phyloP scores from a whole-genome alignment of 352 stramenopile species.

The Phytophthora quininea region DNA sequence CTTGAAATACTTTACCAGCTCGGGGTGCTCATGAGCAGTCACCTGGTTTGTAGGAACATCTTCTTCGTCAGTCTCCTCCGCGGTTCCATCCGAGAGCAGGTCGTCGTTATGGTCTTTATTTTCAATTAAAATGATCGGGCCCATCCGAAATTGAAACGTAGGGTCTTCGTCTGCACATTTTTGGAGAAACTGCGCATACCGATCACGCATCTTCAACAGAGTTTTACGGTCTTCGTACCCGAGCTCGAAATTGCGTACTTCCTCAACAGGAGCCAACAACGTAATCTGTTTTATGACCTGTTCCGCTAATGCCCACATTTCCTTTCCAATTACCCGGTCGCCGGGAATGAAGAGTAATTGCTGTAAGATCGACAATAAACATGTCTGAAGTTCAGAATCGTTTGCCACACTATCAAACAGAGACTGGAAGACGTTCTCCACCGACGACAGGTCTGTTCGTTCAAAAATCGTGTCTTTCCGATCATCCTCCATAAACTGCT shows the following conservation, averaged over 20 bases:
- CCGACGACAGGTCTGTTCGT: conserved; percentile 71
- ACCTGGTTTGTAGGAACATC: conserved; percentile 39
- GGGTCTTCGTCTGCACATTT: conserved; percentile 74
- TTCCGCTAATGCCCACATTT: conserved; percentile 86
- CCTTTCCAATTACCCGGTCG: conserved; percentile 83
- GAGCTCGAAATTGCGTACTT: conserved; percentile 80
- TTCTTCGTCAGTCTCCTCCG: conserved; percentile 74
- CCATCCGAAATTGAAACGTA: conserved; percentile 71
- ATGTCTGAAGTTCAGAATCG: conserved; percentile 70
- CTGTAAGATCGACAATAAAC: conserved; percentile 80
- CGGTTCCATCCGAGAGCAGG: conserved; percentile 59
- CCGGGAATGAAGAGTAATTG: conserved; percentile 87
- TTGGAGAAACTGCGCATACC: conserved; percentile 76
- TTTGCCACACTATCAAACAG: conserved; percentile 60
- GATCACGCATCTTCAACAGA: conserved; percentile 74
- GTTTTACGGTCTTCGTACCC: conserved; percentile 85
- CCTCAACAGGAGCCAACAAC: conserved; percentile 76
- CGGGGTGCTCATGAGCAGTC: conserved; percentile 63
- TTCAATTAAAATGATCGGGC: conserved; percentile 77
- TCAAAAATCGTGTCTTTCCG: conserved; percentile 89
- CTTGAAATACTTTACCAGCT: conserved; percentile 81
- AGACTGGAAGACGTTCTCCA: conserved; percentile 73
- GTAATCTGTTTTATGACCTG: conserved; percentile 82
- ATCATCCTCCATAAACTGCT: conserved; percentile 89
- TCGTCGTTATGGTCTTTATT: conserved; percentile 72